A percentile compares a stretch with the other conserved stretches of the same genome.
Conservation (phyloP, 768 basidiomycete species). For the Suillus lakei region DNA sequence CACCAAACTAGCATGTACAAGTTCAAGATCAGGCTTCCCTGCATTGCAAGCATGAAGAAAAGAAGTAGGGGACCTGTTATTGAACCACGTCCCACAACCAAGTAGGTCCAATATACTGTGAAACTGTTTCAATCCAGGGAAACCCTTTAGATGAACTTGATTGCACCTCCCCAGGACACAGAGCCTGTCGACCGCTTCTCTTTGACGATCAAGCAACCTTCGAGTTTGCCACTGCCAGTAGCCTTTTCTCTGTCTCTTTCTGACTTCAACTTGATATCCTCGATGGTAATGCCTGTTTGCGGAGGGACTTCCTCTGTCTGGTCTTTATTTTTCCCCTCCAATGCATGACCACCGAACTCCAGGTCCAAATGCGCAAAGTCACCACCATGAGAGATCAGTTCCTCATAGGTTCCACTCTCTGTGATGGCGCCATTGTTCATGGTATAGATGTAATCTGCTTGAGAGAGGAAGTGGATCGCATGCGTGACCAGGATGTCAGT, state of each 20-base stretch:
- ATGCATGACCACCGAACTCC: slow-evolving; percentile 62
- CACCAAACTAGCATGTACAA: slow-evolving; percentile 76
- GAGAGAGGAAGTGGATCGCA: slow-evolving; percentile 56
- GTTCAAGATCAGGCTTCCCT: slow-evolving; percentile 62
- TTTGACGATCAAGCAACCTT: slow-evolving; percentile 67
- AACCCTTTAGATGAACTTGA: background rate
- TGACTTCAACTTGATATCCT: slow-evolving; percentile 44
- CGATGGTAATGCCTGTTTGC: slow-evolving; percentile 26
- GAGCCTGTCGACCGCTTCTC: slow-evolving; percentile 72
- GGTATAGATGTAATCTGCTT: slow-evolving; percentile 56
- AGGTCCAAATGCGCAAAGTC: slow-evolving; percentile 60
- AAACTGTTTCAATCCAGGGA: background rate
- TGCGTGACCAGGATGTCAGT: slow-evolving; percentile 62
- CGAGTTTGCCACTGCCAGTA: slow-evolving; percentile 63
- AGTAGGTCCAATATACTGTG: slow-evolving; percentile 64
- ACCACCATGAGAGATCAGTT: slow-evolving; percentile 53
- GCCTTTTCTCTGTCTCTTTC: slow-evolving; percentile 38
- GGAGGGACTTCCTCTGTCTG: slow-evolving; percentile 21
- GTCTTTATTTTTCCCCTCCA: slow-evolving; percentile 37
- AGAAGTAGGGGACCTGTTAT: slow-evolving; percentile 57
- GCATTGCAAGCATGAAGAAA: slow-evolving; percentile 58
- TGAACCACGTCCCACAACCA: slow-evolving; percentile 57
- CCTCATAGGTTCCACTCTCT: slow-evolving; percentile 55
- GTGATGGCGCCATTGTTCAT: slow-evolving; percentile 48
- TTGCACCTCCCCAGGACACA: slow-evolving; percentile 52